Conservation (phyloP, 768 basidiomycete genomes). For the Solioccasus polychromus region DNA sequence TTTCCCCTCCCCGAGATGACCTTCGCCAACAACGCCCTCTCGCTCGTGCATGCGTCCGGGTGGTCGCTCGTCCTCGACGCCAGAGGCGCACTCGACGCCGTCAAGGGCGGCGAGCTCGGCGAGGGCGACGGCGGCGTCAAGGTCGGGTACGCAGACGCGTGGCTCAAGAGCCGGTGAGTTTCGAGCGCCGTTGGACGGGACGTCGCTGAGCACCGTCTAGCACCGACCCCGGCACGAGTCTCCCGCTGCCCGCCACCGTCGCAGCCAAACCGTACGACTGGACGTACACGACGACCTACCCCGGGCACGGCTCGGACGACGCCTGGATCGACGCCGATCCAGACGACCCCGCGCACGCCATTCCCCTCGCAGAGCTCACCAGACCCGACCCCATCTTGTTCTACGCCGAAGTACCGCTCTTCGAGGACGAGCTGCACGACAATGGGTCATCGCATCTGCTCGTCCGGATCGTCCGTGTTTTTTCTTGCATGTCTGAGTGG, state of each 20-base stretch:
- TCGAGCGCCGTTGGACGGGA: fast-evolving
- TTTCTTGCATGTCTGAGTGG: background rate
- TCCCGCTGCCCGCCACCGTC: slow-evolving; percentile 69
- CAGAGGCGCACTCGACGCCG: slow-evolving; percentile 61
- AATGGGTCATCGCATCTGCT: slow-evolving; percentile 87
- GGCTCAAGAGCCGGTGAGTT: slow-evolving; percentile 80
- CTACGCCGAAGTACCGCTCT: slow-evolving; percentile 92
- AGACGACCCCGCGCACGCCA: slow-evolving; percentile 54
- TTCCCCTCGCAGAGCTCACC: slow-evolving; percentile 83
- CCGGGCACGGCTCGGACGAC: slow-evolving; percentile 47
- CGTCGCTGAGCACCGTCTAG: slow-evolving; percentile 45
- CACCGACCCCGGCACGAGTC: slow-evolving; percentile 59
- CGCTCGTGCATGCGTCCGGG: slow-evolving; percentile 63
- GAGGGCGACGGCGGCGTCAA: slow-evolving; percentile 90
- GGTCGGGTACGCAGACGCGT: slow-evolving; percentile 92
- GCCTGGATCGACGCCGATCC: slow-evolving; percentile 57
- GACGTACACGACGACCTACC: slow-evolving; percentile 93
- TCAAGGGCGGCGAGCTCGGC: slow-evolving; percentile 72
- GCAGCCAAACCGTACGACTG: slow-evolving; percentile 91
- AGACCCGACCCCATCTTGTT: slow-evolving; percentile 96
- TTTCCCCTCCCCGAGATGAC: slow-evolving; percentile 96
- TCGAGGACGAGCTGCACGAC: slow-evolving; percentile 96
- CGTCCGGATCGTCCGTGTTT: slow-evolving; percentile 75
- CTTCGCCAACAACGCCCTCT: slow-evolving; percentile 80
- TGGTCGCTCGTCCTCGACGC: slow-evolving; percentile 69